phyloP scores from a whole-genome alignment of 345 rosid species.

The Erucastrum elatum region DNA sequence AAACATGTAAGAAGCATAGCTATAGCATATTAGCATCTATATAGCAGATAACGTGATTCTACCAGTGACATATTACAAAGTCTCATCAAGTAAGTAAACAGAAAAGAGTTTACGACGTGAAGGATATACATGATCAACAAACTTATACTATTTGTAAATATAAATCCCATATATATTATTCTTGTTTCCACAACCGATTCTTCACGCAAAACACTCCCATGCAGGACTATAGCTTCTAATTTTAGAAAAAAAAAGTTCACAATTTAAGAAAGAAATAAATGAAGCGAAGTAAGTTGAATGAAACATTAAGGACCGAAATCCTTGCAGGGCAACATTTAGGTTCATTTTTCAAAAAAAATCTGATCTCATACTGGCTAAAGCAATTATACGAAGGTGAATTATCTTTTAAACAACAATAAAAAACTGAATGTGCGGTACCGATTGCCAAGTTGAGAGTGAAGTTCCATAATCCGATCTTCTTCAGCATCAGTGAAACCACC shows the following conservation, averaged over 20 bases:
- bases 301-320: too few species aligned
- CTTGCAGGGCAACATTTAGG: too few species aligned
- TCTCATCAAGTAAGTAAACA: not conserved
- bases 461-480: conserved; percentile 75
- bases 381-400: too few species aligned
- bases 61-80: not conserved
- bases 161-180: not conserved
- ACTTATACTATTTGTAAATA: not conserved
- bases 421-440: too few species aligned
- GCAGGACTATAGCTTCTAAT: not conserved
- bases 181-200: not conserved
- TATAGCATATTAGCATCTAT: not conserved
- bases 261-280: too few species aligned
- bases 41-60: not conserved
- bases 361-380: too few species aligned
- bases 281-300: too few species aligned
- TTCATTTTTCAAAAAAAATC: too few species aligned
- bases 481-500: conserved; percentile 79
- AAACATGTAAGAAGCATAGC: not conserved
- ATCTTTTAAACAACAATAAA: too few species aligned
- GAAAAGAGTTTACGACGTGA: not conserved
- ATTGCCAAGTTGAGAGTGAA: conserved; percentile 75
- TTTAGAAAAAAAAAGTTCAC: too few species aligned
- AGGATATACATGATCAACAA: not conserved
- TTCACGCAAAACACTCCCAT: not conserved